Conservation (phyloP, 2,329 filamentous ascomycete species). For the Aspergillus pseudonomiae region DNA sequence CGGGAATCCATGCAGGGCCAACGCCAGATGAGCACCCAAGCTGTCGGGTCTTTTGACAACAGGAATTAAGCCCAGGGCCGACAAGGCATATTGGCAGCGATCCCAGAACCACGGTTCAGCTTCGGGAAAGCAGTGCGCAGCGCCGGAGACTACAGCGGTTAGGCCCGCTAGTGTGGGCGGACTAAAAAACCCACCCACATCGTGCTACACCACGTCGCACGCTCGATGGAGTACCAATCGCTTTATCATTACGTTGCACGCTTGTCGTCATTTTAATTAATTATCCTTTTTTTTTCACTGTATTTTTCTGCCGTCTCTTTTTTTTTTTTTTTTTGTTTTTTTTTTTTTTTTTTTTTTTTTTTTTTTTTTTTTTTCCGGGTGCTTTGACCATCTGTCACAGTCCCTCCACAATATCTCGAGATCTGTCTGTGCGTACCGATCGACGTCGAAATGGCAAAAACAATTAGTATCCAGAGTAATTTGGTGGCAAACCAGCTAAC, state of each 20-base stretch:
- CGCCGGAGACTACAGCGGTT: conserved; percentile 25
- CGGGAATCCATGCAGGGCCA: conserved; percentile 27
- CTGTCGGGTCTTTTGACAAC: conserved; percentile 28
- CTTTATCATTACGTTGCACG: neutral
- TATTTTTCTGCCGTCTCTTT: neutral
- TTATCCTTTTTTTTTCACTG: neutral
- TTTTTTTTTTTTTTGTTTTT: neutral
- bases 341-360: neutral
- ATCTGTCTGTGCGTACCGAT: neutral
- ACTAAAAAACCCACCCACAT: conserved; percentile 11
- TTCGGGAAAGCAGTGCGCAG: conserved; percentile 27
- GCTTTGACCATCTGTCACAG: neutral
- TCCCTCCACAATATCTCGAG: neutral
- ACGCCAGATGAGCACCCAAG: conserved; percentile 24
- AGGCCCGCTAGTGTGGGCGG: conserved; percentile 27
- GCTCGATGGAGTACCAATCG: neutral
- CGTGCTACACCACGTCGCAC: neutral
- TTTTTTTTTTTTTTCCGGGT: neutral
- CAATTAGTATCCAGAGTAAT: neutral
- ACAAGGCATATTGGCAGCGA: conserved; percentile 23
- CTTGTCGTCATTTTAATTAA: conserved; percentile 1
- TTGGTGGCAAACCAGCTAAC: neutral
- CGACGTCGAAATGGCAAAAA: neutral
- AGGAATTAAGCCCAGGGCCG: conserved; percentile 9
- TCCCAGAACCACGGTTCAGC: conserved; percentile 42